phyloP scores from a whole-genome alignment of 768 basidiomycete species.

The Agaricus subrufescens region DNA sequence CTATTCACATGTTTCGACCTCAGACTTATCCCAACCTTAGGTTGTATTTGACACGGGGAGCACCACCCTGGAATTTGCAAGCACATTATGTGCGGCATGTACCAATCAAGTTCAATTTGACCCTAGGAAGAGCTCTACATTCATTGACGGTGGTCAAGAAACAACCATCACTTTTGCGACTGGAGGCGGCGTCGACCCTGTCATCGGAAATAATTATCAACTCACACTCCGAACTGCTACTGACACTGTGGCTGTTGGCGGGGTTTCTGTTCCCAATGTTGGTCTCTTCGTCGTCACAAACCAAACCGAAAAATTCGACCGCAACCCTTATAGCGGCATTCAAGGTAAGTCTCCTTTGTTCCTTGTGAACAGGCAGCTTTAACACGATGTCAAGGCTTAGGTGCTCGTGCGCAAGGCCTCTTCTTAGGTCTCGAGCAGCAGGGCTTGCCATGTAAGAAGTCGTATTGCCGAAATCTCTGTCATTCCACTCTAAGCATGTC shows the following conservation, averaged over 20 bases:
- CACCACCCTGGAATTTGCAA: conserved; percentile 41
- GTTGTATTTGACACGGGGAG: conserved; percentile 61
- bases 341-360: conserved; percentile 31
- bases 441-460: conserved; percentile 43
- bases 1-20: not conserved
- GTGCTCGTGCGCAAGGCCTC: conserved; percentile 44
- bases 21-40: conserved; percentile 16
- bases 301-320: conserved; percentile 47
- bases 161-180: conserved; percentile 48
- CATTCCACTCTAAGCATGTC: not conserved
- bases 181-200: conserved; percentile 52
- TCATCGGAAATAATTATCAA: conserved; percentile 40
- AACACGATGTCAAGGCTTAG: conserved; percentile 34
- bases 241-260: conserved; percentile 48
- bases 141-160: conserved; percentile 36
- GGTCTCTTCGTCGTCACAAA: conserved; percentile 47
- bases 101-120: conserved; percentile 42
- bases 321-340: conserved; percentile 55
- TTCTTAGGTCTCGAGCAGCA: conserved; percentile 41
- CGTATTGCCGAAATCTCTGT: not conserved
- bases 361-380: not conserved
- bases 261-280: conserved; percentile 31
- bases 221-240: conserved; percentile 39
- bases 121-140: conserved; percentile 45
- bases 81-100: conserved; percentile 45